phyloP scores from a whole-genome alignment of 257 asterid genomes.

The Osmanthus fragrans region DNA sequence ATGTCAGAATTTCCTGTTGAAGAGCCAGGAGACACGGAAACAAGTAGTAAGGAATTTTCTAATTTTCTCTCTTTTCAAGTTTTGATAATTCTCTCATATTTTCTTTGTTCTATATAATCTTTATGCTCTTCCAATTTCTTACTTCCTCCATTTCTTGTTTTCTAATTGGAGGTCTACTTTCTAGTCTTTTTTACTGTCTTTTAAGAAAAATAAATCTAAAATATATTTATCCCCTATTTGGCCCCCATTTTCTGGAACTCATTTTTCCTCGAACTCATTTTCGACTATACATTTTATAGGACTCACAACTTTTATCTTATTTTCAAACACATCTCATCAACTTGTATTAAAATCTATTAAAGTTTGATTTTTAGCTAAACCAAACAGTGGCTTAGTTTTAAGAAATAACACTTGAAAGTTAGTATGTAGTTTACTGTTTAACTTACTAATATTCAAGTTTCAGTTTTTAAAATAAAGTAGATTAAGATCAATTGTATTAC shows the following conservation, averaged over 20 bases:
- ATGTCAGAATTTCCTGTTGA: constrained; percentile 66
- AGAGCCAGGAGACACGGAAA: constrained; percentile 63
- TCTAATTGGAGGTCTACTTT: not conserved
- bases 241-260: no score
- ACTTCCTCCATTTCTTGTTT: not conserved
- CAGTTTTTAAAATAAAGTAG: not conserved
- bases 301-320: not conserved
- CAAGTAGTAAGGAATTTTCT: constrained; percentile 55
- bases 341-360: not conserved
- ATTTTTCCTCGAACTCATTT: no score
- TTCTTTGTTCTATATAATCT: not conserved
- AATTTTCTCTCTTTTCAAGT: constrained; percentile 16
- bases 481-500: not conserved
- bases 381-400: not conserved
- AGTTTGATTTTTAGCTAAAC: no score
- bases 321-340: not conserved
- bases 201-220: no score
- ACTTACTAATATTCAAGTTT: not conserved
- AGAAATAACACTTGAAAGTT: not conserved
- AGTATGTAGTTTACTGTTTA: not conserved
- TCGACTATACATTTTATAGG: no score
- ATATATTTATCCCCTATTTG: no score
- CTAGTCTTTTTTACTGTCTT: not conserved
- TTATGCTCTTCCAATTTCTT: constrained; percentile 13
- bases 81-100: constrained; percentile 5